phyloP scores from a whole-genome alignment of 2,329 filamentous ascomycete species.

The Lasiodiplodia citricola region DNA sequence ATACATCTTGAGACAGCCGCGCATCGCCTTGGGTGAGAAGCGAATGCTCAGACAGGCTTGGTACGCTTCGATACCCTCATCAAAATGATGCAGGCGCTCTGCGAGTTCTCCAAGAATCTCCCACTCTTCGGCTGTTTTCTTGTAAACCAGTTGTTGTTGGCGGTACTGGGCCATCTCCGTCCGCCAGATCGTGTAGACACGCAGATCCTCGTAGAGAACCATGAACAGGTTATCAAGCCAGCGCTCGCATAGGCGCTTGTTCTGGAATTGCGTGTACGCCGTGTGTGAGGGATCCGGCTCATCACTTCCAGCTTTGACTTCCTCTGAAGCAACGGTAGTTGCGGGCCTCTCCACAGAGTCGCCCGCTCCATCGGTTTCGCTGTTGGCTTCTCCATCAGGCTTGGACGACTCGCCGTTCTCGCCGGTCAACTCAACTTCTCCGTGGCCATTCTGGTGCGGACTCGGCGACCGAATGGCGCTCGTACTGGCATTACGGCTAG shows the following conservation, averaged over 20 bases:
- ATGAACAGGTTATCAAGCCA: constrained; percentile 99
- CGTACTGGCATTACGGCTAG: constrained; percentile 76
- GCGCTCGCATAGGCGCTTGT: constrained; percentile 94
- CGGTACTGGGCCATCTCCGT: constrained; percentile 97
- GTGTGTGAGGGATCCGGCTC: constrained; percentile 68
- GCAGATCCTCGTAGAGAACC: constrained; percentile 96
- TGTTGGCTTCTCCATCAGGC: constrained; percentile 35
- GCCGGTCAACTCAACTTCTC: constrained; percentile 36
- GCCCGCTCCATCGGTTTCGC: constrained; percentile 35
- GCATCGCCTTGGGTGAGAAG: constrained; percentile 92
- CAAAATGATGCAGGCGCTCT: constrained; percentile 87
- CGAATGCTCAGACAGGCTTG: constrained; percentile 83
- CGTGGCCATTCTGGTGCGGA: constrained; percentile 50
- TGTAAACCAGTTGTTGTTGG: constrained; percentile 92
- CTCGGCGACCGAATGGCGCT: constrained; percentile 74
- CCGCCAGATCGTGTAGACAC: constrained; percentile 98
- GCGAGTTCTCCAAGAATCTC: constrained; percentile 94
- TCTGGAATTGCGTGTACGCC: constrained; percentile 88
- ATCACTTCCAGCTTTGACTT: constrained; percentile 76
- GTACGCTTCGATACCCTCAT: constrained; percentile 93
- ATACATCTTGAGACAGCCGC: constrained; percentile 80
- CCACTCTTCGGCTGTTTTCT: constrained; percentile 97
- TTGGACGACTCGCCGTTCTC: constrained; percentile 40
- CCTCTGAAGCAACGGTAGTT: constrained; percentile 77
- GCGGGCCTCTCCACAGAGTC: constrained; percentile 75